Percentiles rank a stretch among this genome's conserved stretches.
Evolutionary conservation across 495 filamentous ascomycete species (phyloP).

Genomic region (Aspergillus indologenus): DNA sequence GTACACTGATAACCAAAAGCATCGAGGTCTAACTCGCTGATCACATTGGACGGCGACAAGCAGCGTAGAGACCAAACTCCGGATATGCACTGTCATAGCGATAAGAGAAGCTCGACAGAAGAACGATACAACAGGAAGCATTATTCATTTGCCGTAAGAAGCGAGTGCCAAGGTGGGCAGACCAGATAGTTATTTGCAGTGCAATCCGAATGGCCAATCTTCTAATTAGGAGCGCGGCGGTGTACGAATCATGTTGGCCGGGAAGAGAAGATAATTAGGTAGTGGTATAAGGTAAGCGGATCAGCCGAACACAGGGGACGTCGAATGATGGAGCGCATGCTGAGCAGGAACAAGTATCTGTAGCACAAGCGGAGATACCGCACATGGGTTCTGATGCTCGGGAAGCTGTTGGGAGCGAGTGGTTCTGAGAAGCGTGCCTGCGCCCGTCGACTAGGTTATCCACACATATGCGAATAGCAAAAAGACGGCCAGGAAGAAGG

Average conservation of each 20-base stretch:
- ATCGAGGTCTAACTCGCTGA: not conserved
- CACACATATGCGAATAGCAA: conserved; percentile 87
- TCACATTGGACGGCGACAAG: not conserved
- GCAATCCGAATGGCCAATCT: not conserved
- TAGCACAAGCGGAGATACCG: not conserved
- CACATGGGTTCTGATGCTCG: not conserved
- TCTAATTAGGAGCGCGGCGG: not conserved
- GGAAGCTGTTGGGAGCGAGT: not conserved
- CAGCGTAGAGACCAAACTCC: conserved; percentile 5
- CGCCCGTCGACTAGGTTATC: conserved; percentile 51
- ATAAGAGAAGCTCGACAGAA: not conserved
- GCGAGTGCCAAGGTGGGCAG: not conserved
- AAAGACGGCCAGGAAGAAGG: conserved; percentile 78
- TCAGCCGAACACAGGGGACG: not conserved
- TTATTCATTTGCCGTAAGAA: not conserved
- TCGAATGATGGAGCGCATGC: not conserved
- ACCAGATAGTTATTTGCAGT: not conserved
- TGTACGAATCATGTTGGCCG: not conserved
- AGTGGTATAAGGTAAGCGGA: not conserved
- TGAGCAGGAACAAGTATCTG: not conserved
- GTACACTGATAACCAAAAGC: conserved; percentile 2
- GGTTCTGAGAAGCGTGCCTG: not conserved
- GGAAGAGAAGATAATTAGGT: not conserved
- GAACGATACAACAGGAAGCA: not conserved
- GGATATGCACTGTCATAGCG: conserved; percentile 7